These are phyloP conservation scores for Parachlorella kessleri DNA, from an alignment of 139 green algal species.

Conservation along the genomic window DNA sequence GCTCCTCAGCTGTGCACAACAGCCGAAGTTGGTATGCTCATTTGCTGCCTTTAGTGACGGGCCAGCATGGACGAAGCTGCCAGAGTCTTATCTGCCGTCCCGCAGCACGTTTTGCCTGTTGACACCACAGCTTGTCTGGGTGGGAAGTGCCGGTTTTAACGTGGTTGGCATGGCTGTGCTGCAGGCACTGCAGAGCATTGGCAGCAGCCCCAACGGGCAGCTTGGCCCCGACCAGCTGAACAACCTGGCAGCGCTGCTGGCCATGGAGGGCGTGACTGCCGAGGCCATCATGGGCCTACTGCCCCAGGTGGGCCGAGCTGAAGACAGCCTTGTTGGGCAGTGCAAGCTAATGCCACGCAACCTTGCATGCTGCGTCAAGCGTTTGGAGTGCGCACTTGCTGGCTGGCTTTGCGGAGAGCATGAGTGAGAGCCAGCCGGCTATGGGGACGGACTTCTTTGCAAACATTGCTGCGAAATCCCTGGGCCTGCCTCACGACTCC, in stretches of 20 bases:
- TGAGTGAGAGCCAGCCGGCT: too few relatives aligned
- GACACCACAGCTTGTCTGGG: background rate
- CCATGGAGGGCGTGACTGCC: slow-evolving; percentile 35
- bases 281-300: slow-evolving; percentile 20
- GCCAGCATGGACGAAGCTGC: background rate
- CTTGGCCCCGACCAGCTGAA: slow-evolving; percentile 27
- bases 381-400: too few relatives aligned
- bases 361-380: too few relatives aligned
- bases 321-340: too few relatives aligned
- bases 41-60: background rate
- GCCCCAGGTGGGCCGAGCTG: background rate
- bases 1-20: background rate
- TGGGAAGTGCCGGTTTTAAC: background rate
- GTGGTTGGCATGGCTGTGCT: background rate
- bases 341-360: too few relatives aligned
- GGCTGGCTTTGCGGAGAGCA: too few relatives aligned
- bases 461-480: too few relatives aligned
- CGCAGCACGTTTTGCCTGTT: background rate
- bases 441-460: too few relatives aligned
- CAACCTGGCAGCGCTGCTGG: slow-evolving; percentile 40
- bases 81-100: background rate
- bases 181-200: background rate
- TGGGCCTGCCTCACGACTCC: too few relatives aligned
- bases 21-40: slow-evolving; percentile 12
- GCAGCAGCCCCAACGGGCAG: background rate